Base-by-base conservation (phyloP, 1,284 basidiomycete species). In the Malassezia japonica region DNA sequence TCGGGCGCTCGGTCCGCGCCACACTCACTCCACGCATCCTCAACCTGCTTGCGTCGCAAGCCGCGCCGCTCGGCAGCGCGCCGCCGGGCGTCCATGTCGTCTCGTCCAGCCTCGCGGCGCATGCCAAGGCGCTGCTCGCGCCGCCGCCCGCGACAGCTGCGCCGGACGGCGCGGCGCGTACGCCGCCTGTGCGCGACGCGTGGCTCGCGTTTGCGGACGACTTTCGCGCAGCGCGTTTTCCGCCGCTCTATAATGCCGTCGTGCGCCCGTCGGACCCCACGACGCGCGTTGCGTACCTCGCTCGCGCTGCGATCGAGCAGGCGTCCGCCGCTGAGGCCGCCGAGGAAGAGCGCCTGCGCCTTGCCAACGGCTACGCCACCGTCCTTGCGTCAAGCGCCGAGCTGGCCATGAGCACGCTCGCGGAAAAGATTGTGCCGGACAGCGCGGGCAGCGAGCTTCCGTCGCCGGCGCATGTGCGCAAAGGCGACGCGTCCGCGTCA, bases 391-490 rank as follows among this genome's bases (percentile, higher is more conserved):
- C 32, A 12, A 15, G 28, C 29, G 44, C 38, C n/a, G 25, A 41
- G 39, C 38, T 57, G 48, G 59, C 56, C 60, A 21, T 57, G 54
- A 6, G 10, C 50, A 10, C 36, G 44, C 25, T 46, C 48, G 2
- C 60, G 42, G 34, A 13, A 52, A 47, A 2, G 52, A 52, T 55
- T 53, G 24, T 25, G 4, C 16, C 57, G 10, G 38, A 23, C 20
- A 46, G 53, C 27, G 50, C 53, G 8, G 48, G 55, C 44, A n/a
- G n/a, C n/a, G n/a, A n/a, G n/a, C n/a, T n/a, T n/a, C 46, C 48
- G 27, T 20, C 54, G 45, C 54, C 61, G 6, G 50, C 45, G 32
- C 39, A 51, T 2, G 20, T 47, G 41, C 42, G 56, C 25, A 18
- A 41, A 12, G 57, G 54, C n/a, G 45, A 57, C 44, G 27, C 36